Evolutionary conservation across 1,284 basidiomycete species (phyloP).

Genomic region (Moniliophthora roreri): DNA sequence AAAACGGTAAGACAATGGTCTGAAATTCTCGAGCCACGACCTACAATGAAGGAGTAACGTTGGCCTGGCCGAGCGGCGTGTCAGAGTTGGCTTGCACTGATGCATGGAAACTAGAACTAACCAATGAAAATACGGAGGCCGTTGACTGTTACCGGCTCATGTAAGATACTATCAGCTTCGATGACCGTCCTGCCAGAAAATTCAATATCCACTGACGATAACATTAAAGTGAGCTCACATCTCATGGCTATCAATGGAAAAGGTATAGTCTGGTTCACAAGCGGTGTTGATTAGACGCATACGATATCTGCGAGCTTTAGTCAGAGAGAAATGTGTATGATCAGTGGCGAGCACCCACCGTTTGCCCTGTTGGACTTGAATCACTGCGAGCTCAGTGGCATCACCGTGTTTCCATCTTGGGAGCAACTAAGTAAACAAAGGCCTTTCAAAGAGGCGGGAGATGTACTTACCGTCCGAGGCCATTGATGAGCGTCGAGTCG

Average conservation of each 20-base stretch:
- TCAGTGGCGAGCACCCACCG: background rate
- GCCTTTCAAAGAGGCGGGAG: no score
- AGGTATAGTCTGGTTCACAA: slow-evolving; percentile 10
- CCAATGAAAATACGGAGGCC: slow-evolving; percentile 35
- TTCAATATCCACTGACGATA: no score
- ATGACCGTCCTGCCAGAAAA: slow-evolving; percentile 32
- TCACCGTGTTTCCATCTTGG: no score
- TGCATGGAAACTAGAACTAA: no score
- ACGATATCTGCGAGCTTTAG: slow-evolving; percentile 9
- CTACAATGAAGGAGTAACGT: slow-evolving; percentile 15
- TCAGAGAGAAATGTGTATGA: slow-evolving; percentile 3
- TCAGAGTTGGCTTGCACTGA: no score
- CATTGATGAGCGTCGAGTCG: no score
- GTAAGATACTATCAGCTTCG: slow-evolving; percentile 49
- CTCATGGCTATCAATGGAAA: slow-evolving; percentile 32
- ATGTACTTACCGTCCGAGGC: no score
- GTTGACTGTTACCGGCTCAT: slow-evolving; percentile 38
- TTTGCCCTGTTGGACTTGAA: background rate
- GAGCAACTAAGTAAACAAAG: no score
- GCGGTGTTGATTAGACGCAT: slow-evolving; percentile 10
- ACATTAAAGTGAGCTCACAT: slow-evolving; percentile 22
- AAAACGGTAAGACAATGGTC: background rate
- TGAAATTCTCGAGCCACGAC: no score
- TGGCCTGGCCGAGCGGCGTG: background rate
- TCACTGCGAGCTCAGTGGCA: no score